phyloP scores from a whole-genome alignment of 169 alveolate genomes.

The Plasmodium berghei region DNA sequence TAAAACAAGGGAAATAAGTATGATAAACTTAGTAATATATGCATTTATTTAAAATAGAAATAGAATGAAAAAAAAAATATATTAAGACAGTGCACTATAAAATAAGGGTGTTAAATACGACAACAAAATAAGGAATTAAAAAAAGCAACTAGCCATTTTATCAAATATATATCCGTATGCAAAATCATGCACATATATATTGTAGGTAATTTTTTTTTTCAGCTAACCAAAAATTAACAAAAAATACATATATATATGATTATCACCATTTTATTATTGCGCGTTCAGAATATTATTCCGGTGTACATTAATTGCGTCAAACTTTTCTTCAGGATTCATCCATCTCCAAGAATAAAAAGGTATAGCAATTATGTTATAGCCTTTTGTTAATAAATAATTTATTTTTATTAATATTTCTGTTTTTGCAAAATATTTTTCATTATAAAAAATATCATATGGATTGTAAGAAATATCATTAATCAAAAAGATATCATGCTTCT shows the following conservation, averaged over 20 bases:
- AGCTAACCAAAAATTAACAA: not conserved
- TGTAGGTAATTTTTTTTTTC: too few species aligned
- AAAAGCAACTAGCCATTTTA: too few species aligned
- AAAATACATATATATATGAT: not conserved
- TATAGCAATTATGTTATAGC: constrained; percentile 52
- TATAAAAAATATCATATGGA: constrained; percentile 62
- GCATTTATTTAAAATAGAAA: too few species aligned
- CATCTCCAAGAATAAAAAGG: constrained; percentile 73
- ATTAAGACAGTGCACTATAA: too few species aligned
- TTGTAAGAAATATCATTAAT: constrained; percentile 35
- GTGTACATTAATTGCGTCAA: not conserved
- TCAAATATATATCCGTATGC: too few species aligned
- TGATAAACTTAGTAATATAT: too few species aligned
- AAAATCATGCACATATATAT: too few species aligned
- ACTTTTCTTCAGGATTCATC: constrained; percentile 43
- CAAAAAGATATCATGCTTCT: constrained; percentile 15
- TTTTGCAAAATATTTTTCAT: constrained; percentile 51
- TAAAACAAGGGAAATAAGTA: too few species aligned
- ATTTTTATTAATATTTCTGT: constrained; percentile 48
- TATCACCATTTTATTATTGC: constrained; percentile 5
- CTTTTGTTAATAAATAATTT: constrained; percentile 68
- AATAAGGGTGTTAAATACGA: too few species aligned
- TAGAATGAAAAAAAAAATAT: too few species aligned
- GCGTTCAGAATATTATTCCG: constrained; percentile 24
- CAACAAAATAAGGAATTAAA: too few species aligned